These are phyloP conservation scores for Hibiscus trionum DNA, from an alignment of 345 rosid genomes.

Conservation along the genomic window DNA sequence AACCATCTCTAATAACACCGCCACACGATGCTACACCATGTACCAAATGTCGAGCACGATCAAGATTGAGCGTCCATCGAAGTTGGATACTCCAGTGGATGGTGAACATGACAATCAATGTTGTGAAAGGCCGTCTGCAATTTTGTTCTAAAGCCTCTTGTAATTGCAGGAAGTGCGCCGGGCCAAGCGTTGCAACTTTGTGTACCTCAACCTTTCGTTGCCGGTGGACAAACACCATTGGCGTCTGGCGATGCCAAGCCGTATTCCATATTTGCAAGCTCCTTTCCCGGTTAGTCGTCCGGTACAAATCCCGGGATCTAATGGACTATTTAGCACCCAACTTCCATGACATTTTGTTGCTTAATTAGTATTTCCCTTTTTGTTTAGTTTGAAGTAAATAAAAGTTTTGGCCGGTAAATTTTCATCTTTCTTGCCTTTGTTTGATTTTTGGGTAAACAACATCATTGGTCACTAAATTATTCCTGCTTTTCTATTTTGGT, in stretches of 20 bases:
- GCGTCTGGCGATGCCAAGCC: conserved; percentile 30
- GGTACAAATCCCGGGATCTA: conserved; percentile 32
- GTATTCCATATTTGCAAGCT: conserved; percentile 38
- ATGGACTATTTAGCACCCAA: conserved; percentile 31
- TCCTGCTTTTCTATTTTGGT: too few species aligned
- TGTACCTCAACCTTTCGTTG: conserved; percentile 33
- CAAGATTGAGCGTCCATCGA: too few species aligned
- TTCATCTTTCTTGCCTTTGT: not conserved
- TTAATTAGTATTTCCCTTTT: not conserved
- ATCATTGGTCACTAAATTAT: too few species aligned
- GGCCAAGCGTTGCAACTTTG: conserved; percentile 37
- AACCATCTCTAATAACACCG: too few species aligned
- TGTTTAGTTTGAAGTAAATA: not conserved
- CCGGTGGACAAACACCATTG: conserved; percentile 35
- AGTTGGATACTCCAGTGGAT: conserved; percentile 18
- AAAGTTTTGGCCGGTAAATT: not conserved
- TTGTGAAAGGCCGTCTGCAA: conserved; percentile 30
- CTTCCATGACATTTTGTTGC: conserved; percentile 24
- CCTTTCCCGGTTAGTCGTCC: conserved; percentile 27
- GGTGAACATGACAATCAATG: conserved; percentile 27
- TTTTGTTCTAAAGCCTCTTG: not conserved
- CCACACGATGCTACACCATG: too few species aligned
- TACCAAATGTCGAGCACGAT: too few species aligned
- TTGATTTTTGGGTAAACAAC: too few species aligned
- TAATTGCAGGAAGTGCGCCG: conserved; percentile 24